A percentile compares a stretch with the other conserved stretches of the same genome.
These are phyloP conservation scores for Larix sibirica DNA, from an alignment of 83 land plant species.

Conservation along the genomic window DNA sequence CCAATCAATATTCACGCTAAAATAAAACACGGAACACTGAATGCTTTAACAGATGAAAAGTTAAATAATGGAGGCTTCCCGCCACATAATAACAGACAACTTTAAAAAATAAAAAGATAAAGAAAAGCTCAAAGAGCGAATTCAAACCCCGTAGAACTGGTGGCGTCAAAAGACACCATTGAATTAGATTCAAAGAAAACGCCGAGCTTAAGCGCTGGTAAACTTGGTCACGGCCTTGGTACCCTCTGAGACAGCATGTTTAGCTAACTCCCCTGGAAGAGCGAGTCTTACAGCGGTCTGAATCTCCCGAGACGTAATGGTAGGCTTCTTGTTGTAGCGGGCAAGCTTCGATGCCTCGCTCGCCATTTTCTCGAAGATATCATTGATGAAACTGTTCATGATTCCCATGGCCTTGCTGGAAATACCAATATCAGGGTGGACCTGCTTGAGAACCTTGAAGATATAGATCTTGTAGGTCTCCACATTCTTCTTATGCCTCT, in stretches of 20 bases:
- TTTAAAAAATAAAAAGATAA: too few relatives aligned
- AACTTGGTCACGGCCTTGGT: conserved; percentile 57
- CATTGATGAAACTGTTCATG: conserved; percentile 45
- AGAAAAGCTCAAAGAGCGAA: too few relatives aligned
- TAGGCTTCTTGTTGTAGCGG: conserved; percentile 27
- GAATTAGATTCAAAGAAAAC: too few relatives aligned
- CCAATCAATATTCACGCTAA: too few relatives aligned
- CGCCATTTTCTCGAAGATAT: conserved; percentile 70
- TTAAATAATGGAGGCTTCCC: too few relatives aligned
- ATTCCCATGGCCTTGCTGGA: conserved; percentile 62
- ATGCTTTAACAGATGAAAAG: too few relatives aligned
- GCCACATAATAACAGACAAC: too few relatives aligned
- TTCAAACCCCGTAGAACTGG: too few relatives aligned
- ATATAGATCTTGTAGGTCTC: too few relatives aligned
- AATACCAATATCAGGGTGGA: conserved; percentile 55
- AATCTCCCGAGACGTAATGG: conserved; percentile 66
- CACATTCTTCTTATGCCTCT: too few relatives aligned
- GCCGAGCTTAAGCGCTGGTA: background rate
- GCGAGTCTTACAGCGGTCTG: conserved; percentile 61
- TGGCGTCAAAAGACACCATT: too few relatives aligned
- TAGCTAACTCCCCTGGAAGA: conserved; percentile 71
- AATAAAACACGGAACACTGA: too few relatives aligned
- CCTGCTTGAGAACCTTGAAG: conserved; percentile 59
- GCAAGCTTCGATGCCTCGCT: conserved; percentile 50
- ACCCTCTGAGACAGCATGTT: conserved; percentile 66